A percentile compares a stretch with the other conserved stretches of the same genome.
phyloP scores from a whole-genome alignment of 306 rosid species.

The Vigna reflexopilosa region DNA sequence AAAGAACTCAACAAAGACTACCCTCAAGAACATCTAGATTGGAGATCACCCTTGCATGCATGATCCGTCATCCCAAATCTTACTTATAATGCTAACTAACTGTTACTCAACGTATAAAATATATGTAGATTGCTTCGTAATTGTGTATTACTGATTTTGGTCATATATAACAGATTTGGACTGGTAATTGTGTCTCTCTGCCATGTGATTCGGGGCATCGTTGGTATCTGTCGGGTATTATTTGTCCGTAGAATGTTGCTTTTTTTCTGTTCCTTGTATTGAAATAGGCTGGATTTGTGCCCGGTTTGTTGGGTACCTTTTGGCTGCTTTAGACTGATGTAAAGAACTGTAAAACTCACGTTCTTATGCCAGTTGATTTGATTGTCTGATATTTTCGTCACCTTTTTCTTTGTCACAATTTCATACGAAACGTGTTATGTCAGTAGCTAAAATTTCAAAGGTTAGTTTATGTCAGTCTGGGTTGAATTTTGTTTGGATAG shows the following conservation, averaged over 20 bases:
- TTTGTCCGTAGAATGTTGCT: neutral
- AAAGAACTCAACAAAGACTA: slow-evolving; percentile 58
- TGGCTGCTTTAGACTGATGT: neutral
- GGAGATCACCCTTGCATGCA: slow-evolving; percentile 58
- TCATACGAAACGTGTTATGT: neutral
- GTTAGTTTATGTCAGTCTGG: too few species aligned
- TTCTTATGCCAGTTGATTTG: neutral
- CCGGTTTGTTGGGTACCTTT: slow-evolving; percentile 22
- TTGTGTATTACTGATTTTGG: slow-evolving; percentile 8
- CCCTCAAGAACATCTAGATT: slow-evolving; percentile 51
- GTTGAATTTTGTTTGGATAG: too few species aligned
- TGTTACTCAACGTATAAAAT: slow-evolving; percentile 3
- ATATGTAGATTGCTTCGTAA: slow-evolving; percentile 17
- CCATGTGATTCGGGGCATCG: neutral
- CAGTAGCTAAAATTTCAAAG: too few species aligned
- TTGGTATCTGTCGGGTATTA: neutral
- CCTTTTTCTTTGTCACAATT: neutral
- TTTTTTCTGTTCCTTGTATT: slow-evolving; percentile 26
- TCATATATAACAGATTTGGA: slow-evolving; percentile 1
- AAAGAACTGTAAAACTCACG: slow-evolving; percentile 5
- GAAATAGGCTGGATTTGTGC: neutral
- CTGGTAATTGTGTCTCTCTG: neutral
- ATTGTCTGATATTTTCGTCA: neutral
- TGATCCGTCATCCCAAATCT: slow-evolving; percentile 6
- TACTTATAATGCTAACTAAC: slow-evolving; percentile 31